Conservation (phyloP, 2,329 filamentous ascomycete species). For the Fusarium sp. region DNA sequence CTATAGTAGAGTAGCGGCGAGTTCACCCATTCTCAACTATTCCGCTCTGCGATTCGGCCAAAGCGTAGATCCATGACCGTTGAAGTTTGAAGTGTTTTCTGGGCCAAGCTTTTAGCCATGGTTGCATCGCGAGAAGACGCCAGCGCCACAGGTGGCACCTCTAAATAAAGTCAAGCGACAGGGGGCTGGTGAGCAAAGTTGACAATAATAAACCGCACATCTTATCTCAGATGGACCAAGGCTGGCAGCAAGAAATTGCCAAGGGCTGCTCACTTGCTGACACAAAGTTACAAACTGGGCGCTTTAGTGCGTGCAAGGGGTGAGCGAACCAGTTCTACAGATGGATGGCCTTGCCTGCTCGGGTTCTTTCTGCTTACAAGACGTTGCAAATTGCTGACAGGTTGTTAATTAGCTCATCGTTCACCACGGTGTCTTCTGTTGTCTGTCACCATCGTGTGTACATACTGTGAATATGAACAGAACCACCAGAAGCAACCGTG, state of each 20-base stretch:
- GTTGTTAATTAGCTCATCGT: conserved; percentile 10
- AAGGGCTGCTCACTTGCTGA: conserved; percentile 35
- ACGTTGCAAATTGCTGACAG: conserved; percentile 4
- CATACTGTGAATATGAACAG: not conserved
- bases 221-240: conserved; percentile 9
- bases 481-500: not conserved
- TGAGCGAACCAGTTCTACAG: conserved; percentile 27
- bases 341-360: conserved; percentile 12
- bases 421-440: not conserved
- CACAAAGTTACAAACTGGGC: conserved; percentile 38
- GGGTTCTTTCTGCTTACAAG: conserved; percentile 21
- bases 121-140: conserved; percentile 7
- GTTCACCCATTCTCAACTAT: conserved; percentile 15
- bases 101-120: conserved; percentile 20
- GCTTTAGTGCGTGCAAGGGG: conserved; percentile 25
- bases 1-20: conserved; percentile 33
- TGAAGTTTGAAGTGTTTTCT: conserved; percentile 11
- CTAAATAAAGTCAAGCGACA: conserved; percentile 16
- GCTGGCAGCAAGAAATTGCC: conserved; percentile 34
- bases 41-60: not conserved
- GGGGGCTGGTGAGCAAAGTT: conserved; percentile 29
- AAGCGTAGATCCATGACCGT: not conserved
- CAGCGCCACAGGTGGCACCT: conserved; percentile 24
- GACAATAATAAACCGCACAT: conserved; percentile 37
- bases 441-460: not conserved